A percentile compares a stretch with the other conserved stretches of the same genome.
phyloP scores from a whole-genome alignment of 805 yeast species.

The Cyberlindnera samutprakarnensis region DNA sequence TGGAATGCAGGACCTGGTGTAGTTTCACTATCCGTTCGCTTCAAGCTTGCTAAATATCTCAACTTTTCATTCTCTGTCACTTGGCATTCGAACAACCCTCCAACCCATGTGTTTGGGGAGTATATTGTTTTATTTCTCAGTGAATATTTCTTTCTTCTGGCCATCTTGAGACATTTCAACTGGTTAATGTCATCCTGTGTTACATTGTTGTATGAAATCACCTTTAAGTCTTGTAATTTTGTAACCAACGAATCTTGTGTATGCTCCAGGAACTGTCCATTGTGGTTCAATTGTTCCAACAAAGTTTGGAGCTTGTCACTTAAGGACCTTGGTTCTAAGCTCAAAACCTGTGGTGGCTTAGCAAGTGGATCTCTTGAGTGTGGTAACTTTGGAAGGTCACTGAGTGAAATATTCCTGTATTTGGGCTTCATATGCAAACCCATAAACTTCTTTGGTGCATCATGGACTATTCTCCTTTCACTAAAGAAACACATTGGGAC shows the following conservation, averaged over 20 bases:
- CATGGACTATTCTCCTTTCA: conserved; percentile 5
- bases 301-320: conserved; percentile 5
- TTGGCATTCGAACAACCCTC: conserved; percentile 53
- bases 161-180: conserved; percentile 47
- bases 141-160: conserved; percentile 49
- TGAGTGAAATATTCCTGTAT: conserved; percentile 2
- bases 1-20: conserved; percentile 12
- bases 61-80: conserved; percentile 24
- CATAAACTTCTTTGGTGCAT: conserved; percentile 1
- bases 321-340: neutral
- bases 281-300: conserved; percentile 7
- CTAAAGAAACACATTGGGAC: conserved; percentile 37
- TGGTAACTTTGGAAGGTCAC: conserved; percentile 7
- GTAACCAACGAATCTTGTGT: conserved; percentile 9
- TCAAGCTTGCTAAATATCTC: conserved; percentile 15
- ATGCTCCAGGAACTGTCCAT: conserved; percentile 15
- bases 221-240: conserved; percentile 10
- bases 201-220: conserved; percentile 8
- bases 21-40: conserved; percentile 3
- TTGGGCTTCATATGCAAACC: conserved; percentile 1
- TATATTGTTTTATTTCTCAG: conserved; percentile 36
- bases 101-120: conserved; percentile 53
- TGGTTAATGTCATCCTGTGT: conserved; percentile 12
- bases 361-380: conserved; percentile 3
- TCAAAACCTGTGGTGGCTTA: conserved; percentile 3